Base-by-base conservation (phyloP, 179 eudicot genomes). In the Patellifolia procumbens region DNA sequence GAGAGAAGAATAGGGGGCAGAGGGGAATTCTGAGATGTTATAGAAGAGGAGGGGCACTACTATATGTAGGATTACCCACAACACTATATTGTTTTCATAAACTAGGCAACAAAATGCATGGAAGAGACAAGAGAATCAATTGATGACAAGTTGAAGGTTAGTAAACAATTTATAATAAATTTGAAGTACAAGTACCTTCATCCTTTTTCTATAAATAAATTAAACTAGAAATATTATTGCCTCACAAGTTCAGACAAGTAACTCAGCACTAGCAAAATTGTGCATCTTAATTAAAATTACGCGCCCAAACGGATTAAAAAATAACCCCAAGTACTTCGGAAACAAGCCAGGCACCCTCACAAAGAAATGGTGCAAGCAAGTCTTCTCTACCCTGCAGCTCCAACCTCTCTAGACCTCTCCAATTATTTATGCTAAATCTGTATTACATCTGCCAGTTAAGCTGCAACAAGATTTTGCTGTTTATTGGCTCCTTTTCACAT, bases 401-500 rank as follows among this genome's bases (percentile, higher is more conserved):
- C 59, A 43, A n/a, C 29, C 68, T 66, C 8, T 64, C 28, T 55
- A 42, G 68, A 59, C 35, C 45, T 35, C 37, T 66, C 28, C 15
- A 51, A 55, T 29, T 28, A 65, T n/a, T 37, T 73, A 42, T 22
- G 67, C 39, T 17, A 29, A 48, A 63, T 43, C 46, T 3, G 37
- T 46, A 61, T 12, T 58, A 52, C 20, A 70, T 16, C n/a, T 71
- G 39, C 76, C 53, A 70, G 22, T 48, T 22, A 61, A 60, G 29
- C 60, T 46, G 70, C 52, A 13, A 52, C 43, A 72, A 29, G 5
- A 29, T 13, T 58, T 59, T 60, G 5, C 56, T 26, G 22, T 13
- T 31, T 29, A 51, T 29, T 29, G 22, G 6, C 45, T 37, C 74
- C 52, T 31, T 59, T 72, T 87, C 78, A 93, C 93, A 87, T 90